These are phyloP conservation scores for Pseudogymnoascus sp. DNA, from an alignment of 2,329 filamentous ascomycete genomes.

Conservation along the genomic window DNA sequence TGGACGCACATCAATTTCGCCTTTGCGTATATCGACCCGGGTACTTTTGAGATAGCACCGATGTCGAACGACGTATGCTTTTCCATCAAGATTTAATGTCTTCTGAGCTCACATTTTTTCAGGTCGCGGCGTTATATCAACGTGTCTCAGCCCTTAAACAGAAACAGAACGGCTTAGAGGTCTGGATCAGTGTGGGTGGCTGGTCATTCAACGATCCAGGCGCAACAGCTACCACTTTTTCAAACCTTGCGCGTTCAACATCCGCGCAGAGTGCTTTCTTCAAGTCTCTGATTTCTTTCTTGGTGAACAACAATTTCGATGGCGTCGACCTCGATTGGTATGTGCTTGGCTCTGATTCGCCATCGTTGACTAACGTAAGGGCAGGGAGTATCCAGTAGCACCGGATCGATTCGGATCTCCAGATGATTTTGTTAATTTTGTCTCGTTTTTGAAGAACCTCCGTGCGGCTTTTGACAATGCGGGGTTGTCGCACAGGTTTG, in stretches of 20 bases:
- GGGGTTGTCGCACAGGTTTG: neutral
- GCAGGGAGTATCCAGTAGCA: slow-evolving; percentile 27
- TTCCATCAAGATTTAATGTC: no score
- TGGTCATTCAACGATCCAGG: slow-evolving; percentile 24
- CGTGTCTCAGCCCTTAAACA: slow-evolving; percentile 30
- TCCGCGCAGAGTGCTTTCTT: slow-evolving; percentile 31
- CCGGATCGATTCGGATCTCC: slow-evolving; percentile 31
- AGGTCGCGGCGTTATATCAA: slow-evolving; percentile 15
- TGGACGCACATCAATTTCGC: slow-evolving; percentile 33
- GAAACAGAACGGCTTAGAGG: slow-evolving; percentile 22
- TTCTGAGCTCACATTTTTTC: no score
- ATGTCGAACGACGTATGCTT: slow-evolving; percentile 18
- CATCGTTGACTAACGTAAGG: no score
- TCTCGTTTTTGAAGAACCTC: slow-evolving; percentile 24
- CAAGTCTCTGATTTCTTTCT: slow-evolving; percentile 30
- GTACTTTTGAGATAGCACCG: slow-evolving; percentile 25
- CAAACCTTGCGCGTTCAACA: slow-evolving; percentile 26
- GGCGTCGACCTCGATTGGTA: slow-evolving; percentile 39
- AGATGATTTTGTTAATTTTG: slow-evolving; percentile 30
- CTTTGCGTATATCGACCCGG: slow-evolving; percentile 36
- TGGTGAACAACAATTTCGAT: slow-evolving; percentile 34
- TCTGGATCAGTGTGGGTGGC: slow-evolving; percentile 35
- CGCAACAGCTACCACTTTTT: slow-evolving; percentile 23
- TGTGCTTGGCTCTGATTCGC: neutral
- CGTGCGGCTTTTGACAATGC: slow-evolving; percentile 6